Evolutionary conservation across 306 rosid genomes (phyloP), one percentile per base, ranked within the genome.

Genomic region (Medicago lupulina): DNA sequence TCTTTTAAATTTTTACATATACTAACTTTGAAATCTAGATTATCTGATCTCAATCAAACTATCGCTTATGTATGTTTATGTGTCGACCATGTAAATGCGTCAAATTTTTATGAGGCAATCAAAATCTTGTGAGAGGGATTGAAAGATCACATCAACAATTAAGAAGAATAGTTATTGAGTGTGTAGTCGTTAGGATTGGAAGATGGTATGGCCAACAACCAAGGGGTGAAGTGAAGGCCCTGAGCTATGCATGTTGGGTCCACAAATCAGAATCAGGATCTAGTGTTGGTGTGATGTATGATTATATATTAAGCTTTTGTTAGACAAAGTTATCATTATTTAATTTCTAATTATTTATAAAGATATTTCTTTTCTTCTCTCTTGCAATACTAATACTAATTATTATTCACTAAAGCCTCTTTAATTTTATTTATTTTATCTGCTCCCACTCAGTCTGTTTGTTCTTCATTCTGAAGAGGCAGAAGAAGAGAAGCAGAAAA

Each of bases 211-310:
- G 79, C 90, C 88, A 87, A 86, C 95, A 86, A 86, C 90, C 89
- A 83, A 69, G 71, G 76, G 76, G 66, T 46, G 67, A 80, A 81
- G 64, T 44, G 67, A 80, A 81, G 86, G 84, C 83, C 71, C 54
- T 74, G 62, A 80, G 85, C 84, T 83, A 83, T 76, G 83, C 77
- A 73, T 87, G 85, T 88, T 79, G 89, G 93, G 84, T 91, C 97
- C 93, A 89, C 92, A 93, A 81, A 91, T 91, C 97, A 85, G 93
- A 84, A 89, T 81, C 89, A 81, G 89, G 89, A 93, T 91, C 93
- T 83, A 78, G 57, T 87, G 75, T 81, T 73, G 84, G 88, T 86
- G 90, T 86, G 87, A 83, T 87, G 79, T 86, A 86, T 85, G 83
- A 89, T 85, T 89, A 74, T 86, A 67, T 67, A 68, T 91, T 66